Base-by-base conservation (phyloP, 768 basidiomycete genomes). In the Russula brevipes region DNA sequence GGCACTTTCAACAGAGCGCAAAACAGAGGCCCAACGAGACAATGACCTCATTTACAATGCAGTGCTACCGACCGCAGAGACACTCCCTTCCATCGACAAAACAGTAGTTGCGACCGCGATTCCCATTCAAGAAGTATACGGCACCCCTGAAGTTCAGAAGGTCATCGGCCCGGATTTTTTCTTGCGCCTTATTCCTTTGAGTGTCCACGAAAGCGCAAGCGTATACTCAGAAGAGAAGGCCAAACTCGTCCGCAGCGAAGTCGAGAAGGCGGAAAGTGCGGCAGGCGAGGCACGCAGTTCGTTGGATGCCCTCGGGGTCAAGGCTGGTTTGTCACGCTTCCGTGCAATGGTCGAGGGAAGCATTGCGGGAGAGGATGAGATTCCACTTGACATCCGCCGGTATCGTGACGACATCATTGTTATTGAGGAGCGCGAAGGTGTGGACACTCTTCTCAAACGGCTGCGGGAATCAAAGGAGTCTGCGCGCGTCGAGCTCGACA, bases 221-320 rank as follows among this genome's bases (percentile, higher is more conserved):
- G 86, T 99, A 14, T 99, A 99, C 74, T 96, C 94, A 0, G 97
- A 99, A 74, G 97, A 99, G 76, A 98, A 98, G 77, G 97, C 96
- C 24, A 98, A 99, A 74, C 72, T 91, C 33, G 93, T 94, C 8
- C 81, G 97, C 45, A 84, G 80, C 5, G 94, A 98, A 73, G 90
- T 89, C 8, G 96, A 98, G 78, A 84, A 85, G 57, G 88, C 86
- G 0, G 95, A 98, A 66, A 77, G 83, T 30, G 87, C 89, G 0
- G 94, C 97, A 70, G 88, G 80, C 5, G 91, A 95, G 73, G 82
- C 83, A 39, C 78, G 84, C 66, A 89, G 89, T 52, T 85, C 86
- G 30, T 73, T 98, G 56, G 94, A 96, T 53, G 85, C 85, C 35
- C 78, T 95, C 64, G 91, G 90, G 0, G 81, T 98, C 38, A 88